These are phyloP conservation scores for Claviceps fusiformis DNA, from an alignment of 2,329 filamentous ascomycete species.

Conservation along the genomic window DNA sequence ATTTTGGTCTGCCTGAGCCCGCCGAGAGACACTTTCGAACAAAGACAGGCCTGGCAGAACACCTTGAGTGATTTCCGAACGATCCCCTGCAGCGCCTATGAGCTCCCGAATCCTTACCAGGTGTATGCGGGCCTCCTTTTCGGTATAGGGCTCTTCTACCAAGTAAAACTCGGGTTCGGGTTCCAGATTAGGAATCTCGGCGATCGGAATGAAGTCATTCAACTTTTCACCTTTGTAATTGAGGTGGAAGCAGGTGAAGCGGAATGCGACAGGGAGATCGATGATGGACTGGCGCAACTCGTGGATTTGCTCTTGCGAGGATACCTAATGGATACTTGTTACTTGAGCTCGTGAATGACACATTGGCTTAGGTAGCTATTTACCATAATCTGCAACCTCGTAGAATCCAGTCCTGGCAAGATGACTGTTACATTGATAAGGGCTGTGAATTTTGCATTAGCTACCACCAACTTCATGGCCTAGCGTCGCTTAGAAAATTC, in stretches of 20 bases:
- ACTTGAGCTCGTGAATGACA: not conserved
- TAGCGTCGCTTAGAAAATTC: not conserved
- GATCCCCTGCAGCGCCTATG: constrained; percentile 80
- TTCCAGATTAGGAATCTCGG: constrained; percentile 70
- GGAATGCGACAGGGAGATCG: constrained; percentile 82
- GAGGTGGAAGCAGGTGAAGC: constrained; percentile 97
- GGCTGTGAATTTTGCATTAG: constrained; percentile 18
- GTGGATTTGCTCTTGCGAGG: constrained; percentile 88
- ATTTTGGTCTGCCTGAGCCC: constrained; percentile 26
- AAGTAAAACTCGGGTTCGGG: constrained; percentile 66
- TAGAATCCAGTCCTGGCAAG: constrained; percentile 60
- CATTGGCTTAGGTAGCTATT: constrained; percentile 13
- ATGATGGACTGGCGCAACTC: constrained; percentile 95
- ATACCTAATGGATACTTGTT: constrained; percentile 44
- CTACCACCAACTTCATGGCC: not conserved
- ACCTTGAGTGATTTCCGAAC: constrained; percentile 76
- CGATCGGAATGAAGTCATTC: constrained; percentile 90
- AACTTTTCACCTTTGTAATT: constrained; percentile 79
- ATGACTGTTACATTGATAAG: constrained; percentile 57
- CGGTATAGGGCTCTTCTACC: constrained; percentile 91
- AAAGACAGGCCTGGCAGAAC: constrained; percentile 74
- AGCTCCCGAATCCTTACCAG: constrained; percentile 81
- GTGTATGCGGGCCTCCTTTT: constrained; percentile 95
- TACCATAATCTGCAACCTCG: constrained; percentile 77
- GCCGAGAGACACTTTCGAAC: constrained; percentile 60